Base-by-base conservation (phyloP, 257 asterid genomes). In the Solanum virginianum region DNA sequence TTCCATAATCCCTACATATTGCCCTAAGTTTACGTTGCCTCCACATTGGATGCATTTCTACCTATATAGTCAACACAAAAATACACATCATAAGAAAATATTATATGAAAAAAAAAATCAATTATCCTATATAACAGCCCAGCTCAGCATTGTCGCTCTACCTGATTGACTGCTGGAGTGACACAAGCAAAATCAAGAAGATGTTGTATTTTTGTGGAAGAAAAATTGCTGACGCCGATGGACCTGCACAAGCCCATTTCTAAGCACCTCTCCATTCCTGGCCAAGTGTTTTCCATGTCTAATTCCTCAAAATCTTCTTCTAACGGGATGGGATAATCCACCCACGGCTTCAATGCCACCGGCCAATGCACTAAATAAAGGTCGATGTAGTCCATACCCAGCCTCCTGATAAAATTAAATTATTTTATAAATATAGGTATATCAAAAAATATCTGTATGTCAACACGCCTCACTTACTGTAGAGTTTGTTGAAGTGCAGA, bases 11-110 rank as follows among this genome's bases (percentile, higher is more conserved):
- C 80, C 87, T 47, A 84, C 97, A 94, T 41, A 84, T 84, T 14
- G 89, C 89, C 84, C 95, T 88, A 4, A 95, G 82, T 90, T 90
- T 93, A 49, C 85, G 86, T 56, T 95, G 99, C 91, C 93, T 92
- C 99, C 99, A 95, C 94, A 93, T 92, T 5, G 97, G 97, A 85
- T 94, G 97, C 99, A 95, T 94, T 88, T 95, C 98, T 74, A 94
- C 99, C 98, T 94, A 59, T 59, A 59, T 59, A 57, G 86, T 22
- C 0, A 51, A 17, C 2, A 18, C 2, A 24, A 13, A 45, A 10
- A 77, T 36, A 8, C 71, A 63, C 41, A 63, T 26, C 41, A 63
- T 63, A 0, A 26, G 65, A 47, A 79, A 79, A 45, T 77, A 15
- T 4, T 79, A 6, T 14, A 77, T 4, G 26, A 3, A 13, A n/a